phyloP scores from a whole-genome alignment of 176 grass and related monocot species.

The Oryza punctata region DNA sequence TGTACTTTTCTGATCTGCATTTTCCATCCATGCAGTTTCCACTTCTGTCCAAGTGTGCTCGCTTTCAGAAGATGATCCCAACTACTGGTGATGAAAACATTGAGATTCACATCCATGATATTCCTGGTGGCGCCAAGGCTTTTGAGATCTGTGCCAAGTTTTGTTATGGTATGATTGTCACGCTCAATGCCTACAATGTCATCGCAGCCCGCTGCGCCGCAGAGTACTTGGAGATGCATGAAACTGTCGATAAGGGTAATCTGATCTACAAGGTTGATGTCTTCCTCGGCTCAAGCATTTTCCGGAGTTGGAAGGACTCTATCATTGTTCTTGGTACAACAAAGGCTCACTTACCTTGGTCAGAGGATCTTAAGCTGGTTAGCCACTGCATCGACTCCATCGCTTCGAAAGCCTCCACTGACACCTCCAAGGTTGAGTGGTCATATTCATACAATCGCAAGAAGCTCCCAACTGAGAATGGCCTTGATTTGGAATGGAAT shows the following conservation, averaged over 20 bases:
- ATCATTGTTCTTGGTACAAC: conserved; percentile 94
- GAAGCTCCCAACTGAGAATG: conserved; percentile 76
- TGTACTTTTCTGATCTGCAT: conserved; percentile 1
- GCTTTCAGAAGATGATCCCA: conserved; percentile 78
- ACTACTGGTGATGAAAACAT: conserved; percentile 58
- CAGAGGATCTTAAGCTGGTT: conserved; percentile 90
- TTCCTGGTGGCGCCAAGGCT: conserved; percentile 83
- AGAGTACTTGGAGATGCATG: conserved; percentile 93
- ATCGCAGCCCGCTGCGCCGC: conserved; percentile 78
- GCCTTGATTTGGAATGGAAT: conserved; percentile 64
- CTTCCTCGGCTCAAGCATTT: conserved; percentile 85
- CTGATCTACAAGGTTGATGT: conserved; percentile 95
- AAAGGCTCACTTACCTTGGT: conserved; percentile 83
- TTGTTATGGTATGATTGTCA: conserved; percentile 81
- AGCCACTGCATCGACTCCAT: conserved; percentile 91
- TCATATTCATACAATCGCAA: conserved; percentile 86
- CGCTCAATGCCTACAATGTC: conserved; percentile 96
- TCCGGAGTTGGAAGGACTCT: conserved; percentile 90
- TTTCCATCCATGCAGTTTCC: conserved; percentile 70
- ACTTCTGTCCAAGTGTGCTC: conserved; percentile 82
- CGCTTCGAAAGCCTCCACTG: conserved; percentile 75
- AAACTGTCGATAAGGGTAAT: conserved; percentile 90
- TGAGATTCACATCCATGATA: conserved; percentile 75
- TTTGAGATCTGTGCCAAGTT: conserved; percentile 98
- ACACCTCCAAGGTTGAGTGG: conserved; percentile 92